phyloP scores from a whole-genome alignment of 306 rosid genomes.

The Dryas octopetala region DNA sequence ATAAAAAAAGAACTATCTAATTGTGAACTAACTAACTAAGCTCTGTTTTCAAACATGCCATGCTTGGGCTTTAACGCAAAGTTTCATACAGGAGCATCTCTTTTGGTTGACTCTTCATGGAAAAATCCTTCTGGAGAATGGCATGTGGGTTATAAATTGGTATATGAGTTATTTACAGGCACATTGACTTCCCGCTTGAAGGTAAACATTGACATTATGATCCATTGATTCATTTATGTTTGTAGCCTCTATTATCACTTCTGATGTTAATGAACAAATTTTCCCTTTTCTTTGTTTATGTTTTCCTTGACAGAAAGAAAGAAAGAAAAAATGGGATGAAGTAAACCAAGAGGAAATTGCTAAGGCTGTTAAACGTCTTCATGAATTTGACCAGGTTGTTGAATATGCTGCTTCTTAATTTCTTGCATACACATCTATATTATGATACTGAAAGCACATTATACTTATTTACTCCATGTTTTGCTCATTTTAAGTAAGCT shows the following conservation, averaged over 20 bases:
- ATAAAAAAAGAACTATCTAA: background rate
- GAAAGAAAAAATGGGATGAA: conserved; percentile 89
- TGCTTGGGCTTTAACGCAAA: conserved; percentile 28
- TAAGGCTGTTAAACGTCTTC: conserved; percentile 69
- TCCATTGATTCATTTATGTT: conserved; percentile 16
- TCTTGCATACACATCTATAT: conserved; percentile 12
- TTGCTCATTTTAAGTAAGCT: background rate
- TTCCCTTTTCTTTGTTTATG: conserved; percentile 5
- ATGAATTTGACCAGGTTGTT: conserved; percentile 89
- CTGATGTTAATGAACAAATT: conserved; percentile 1
- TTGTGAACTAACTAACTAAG: background rate
- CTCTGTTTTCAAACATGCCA: conserved; percentile 2
- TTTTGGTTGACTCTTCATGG: conserved; percentile 78
- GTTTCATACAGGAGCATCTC: conserved; percentile 60
- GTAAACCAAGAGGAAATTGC: conserved; percentile 89
- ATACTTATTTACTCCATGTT: conserved; percentile 3
- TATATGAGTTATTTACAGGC: conserved; percentile 80
- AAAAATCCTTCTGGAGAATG: conserved; percentile 97
- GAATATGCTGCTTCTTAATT: conserved; percentile 20
- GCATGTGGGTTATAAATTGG: conserved; percentile 86
- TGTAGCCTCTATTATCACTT: background rate
- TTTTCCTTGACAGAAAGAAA: conserved; percentile 60
- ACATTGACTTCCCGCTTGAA: conserved; percentile 78
- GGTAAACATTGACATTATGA: conserved; percentile 43
- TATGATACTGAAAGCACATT: conserved; percentile 5